Conservation (phyloP, 371 early-diverging fungal genomes). For the Zychaea mexicana region DNA sequence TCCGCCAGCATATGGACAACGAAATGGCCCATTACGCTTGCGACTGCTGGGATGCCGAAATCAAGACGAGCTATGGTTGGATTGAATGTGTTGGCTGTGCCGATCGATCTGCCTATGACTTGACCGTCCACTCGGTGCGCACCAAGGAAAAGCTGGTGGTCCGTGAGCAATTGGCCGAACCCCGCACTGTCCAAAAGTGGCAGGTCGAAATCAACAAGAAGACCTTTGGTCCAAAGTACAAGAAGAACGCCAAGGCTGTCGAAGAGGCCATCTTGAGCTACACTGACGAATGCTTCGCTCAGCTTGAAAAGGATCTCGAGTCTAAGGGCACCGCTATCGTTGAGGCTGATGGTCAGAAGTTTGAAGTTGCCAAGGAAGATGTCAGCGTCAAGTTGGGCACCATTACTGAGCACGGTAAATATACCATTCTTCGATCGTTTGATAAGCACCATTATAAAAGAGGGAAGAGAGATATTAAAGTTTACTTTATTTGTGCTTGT, state of each 20-base stretch:
- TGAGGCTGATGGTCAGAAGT: slow-evolving; percentile 70
- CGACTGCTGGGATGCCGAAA: slow-evolving; percentile 99
- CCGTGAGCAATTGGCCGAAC: slow-evolving; percentile 87
- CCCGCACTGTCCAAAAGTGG: slow-evolving; percentile 77
- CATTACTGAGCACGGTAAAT: slow-evolving; percentile 80
- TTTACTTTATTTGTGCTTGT: neutral
- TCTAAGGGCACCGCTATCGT: slow-evolving; percentile 50
- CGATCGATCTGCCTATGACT: slow-evolving; percentile 98
- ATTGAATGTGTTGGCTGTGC: slow-evolving; percentile 99
- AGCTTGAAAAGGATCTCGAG: slow-evolving; percentile 60
- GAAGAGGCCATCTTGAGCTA: slow-evolving; percentile 74
- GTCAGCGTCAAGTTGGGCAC: slow-evolving; percentile 74
- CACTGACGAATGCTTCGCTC: slow-evolving; percentile 62
- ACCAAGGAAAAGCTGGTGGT: slow-evolving; percentile 96
- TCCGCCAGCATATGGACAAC: slow-evolving; percentile 99
- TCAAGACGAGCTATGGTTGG: slow-evolving; percentile 96
- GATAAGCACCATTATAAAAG: neutral
- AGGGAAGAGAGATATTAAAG: neutral
- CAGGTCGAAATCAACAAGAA: slow-evolving; percentile 91
- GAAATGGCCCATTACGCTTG: slow-evolving; percentile 99
- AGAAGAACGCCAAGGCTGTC: slow-evolving; percentile 90
- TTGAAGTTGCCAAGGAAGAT: slow-evolving; percentile 74
- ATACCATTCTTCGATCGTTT: neutral
- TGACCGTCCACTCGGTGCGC: slow-evolving; percentile 90
- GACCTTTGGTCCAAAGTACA: slow-evolving; percentile 92